Conservation (phyloP, 768 basidiomycete species). For the Podaxis sp. region DNA sequence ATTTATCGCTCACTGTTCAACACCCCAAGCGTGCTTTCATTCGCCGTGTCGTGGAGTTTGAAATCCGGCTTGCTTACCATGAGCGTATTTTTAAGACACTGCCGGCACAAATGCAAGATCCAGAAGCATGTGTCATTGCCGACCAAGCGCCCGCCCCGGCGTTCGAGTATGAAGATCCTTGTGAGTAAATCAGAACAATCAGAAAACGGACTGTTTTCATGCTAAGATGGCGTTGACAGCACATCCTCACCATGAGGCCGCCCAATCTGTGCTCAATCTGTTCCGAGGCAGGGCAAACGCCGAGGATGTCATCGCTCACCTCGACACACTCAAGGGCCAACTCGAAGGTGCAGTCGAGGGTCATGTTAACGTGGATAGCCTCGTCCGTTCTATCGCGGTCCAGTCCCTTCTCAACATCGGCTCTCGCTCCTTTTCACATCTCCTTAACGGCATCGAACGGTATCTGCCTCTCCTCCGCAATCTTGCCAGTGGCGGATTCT, state of each 20-base stretch:
- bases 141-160: conserved; percentile 74
- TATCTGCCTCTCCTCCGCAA: conserved; percentile 77
- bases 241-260: conserved; percentile 76
- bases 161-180: conserved; percentile 80
- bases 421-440: conserved; percentile 94
- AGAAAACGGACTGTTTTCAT: neutral
- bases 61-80: conserved; percentile 89
- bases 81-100: conserved; percentile 90
- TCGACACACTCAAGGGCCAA: conserved; percentile 66
- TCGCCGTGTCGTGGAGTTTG: conserved; percentile 81
- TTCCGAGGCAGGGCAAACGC: conserved; percentile 80
- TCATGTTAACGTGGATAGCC: conserved; percentile 57
- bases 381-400: conserved; percentile 75
- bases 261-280: conserved; percentile 73
- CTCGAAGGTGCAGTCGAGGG: conserved; percentile 61
- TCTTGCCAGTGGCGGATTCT: conserved; percentile 49
- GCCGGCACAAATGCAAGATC: conserved; percentile 74
- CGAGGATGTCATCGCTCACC: conserved; percentile 73
- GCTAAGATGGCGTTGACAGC: conserved; percentile 41
- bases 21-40: conserved; percentile 92
- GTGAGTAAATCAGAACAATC: conserved; percentile 36
- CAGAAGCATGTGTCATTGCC: conserved; percentile 61
- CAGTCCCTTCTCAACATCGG: conserved; percentile 92
- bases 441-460: conserved; percentile 95
- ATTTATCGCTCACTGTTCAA: conserved; percentile 65